phyloP scores from a whole-genome alignment of 2,329 filamentous ascomycete species.

The Teratosphaeria zuluensis region DNA sequence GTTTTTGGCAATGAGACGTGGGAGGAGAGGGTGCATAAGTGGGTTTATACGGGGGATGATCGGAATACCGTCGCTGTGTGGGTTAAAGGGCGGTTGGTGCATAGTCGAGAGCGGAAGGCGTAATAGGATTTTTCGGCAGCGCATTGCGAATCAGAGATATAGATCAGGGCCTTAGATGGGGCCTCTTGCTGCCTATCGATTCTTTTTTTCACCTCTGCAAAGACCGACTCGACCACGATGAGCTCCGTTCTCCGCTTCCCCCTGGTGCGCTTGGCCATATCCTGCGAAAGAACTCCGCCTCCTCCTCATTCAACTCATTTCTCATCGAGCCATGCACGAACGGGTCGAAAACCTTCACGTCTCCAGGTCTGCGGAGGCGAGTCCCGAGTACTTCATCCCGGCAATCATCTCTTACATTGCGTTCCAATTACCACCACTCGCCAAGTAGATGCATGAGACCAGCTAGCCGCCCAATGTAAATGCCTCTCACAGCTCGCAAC shows the following conservation, averaged over 20 bases:
- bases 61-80: constrained; percentile 81
- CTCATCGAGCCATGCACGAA: background rate
- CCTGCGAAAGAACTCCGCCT: background rate
- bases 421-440: no score
- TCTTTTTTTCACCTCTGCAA: background rate
- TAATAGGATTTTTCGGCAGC: no score
- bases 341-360: background rate
- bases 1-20: constrained; percentile 87
- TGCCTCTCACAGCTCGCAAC: no score
- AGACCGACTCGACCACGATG: background rate
- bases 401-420: no score
- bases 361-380: background rate
- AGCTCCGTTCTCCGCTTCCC: background rate
- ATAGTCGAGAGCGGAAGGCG: constrained; percentile 34
- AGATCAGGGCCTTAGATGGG: background rate
- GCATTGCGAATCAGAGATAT: no score
- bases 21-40: constrained; percentile 81
- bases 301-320: background rate
- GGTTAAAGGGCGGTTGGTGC: constrained; percentile 77
- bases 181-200: no score
- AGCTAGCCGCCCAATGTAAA: no score
- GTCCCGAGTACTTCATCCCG: background rate
- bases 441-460: no score
- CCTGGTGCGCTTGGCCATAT: background rate
- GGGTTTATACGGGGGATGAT: constrained; percentile 90